Evolutionary conservation across 2,329 filamentous ascomycete genomes (phyloP), one percentile per base, ranked within the genome.

Genomic region (Domatiomyces catenatus): DNA sequence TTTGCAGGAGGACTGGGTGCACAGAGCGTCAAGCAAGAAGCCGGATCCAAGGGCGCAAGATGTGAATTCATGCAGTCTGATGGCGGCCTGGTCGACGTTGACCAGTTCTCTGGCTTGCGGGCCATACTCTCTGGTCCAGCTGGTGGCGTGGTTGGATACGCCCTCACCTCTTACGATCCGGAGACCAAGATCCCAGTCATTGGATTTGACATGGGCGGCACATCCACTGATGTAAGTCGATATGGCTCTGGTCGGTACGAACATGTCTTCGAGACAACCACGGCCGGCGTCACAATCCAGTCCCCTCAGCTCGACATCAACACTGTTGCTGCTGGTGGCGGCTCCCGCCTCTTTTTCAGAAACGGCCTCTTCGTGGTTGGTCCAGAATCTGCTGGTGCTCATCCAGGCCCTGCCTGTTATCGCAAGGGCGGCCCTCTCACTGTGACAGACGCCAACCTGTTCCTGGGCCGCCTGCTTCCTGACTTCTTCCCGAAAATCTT

Each of bases 61-160:
- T 95, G 89, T 67, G 89, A 95, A 64, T 95, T 95, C 59, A 95
- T 95, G 90, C 89, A 95, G 66, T 90, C 84, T 5, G 87, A 93
- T 57, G 87, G 86, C 47, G 79, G 79, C 3, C 65, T 82, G 6
- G 79, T 81, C 5, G 69, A 72, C 54, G 70, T 71, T 48, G 67
- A 66, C 50, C 65, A 73, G 59, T 95, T 95, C 62, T 92, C 86
- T 1, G 89, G 89, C 0, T 69, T 95, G 8, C 83, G 84, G 60
- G 89, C 88, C 1, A 94, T 95, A 52, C 64, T 95, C 3, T 94
- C 88, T 0, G 90, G 89, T 0, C 89, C 89, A 0, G 89, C 89
- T n/a, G 89, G 89, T 44, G 89, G 89, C 45, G 89, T 95, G 0
- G 89, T 95, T 0, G 89, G 89, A 3, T 94, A 94, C 64, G 88